phyloP scores from a whole-genome alignment of 1,284 basidiomycete genomes.

The Taiwanofungus camphoratus region DNA sequence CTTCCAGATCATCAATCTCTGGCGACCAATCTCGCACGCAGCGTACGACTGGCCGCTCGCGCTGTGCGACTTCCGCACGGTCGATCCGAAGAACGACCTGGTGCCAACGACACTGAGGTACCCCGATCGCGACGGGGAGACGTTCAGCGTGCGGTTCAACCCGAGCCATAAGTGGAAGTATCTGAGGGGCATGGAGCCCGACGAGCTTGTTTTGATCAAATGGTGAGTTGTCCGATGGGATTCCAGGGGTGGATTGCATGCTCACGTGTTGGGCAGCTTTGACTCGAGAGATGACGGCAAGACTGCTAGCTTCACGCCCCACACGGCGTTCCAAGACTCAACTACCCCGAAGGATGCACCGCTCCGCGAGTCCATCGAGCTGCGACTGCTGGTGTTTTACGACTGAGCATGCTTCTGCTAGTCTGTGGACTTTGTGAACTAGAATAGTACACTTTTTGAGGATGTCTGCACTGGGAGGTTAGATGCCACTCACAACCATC shows the following conservation, averaged over 20 bases:
- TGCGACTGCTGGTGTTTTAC: conserved; percentile 55
- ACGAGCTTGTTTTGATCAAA: conserved; percentile 63
- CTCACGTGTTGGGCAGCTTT: conserved; percentile 29
- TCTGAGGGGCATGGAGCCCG: conserved; percentile 51
- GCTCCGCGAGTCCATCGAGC: conserved; percentile 50
- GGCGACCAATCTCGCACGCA: conserved; percentile 54
- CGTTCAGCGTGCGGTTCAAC: conserved; percentile 47
- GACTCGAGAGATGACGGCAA: conserved; percentile 47
- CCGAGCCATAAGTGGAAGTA: conserved; percentile 62
- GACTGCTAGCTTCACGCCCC: conserved; percentile 48
- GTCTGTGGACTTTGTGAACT: too few species aligned
- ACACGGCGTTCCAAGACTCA: conserved; percentile 51
- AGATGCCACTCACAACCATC: too few species aligned
- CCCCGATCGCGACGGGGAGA: conserved; percentile 53
- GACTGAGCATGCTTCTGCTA: too few species aligned
- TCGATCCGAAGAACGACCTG: conserved; percentile 43
- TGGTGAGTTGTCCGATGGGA: conserved; percentile 39
- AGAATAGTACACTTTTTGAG: too few species aligned
- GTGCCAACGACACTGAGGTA: conserved; percentile 47
- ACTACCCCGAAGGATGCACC: conserved; percentile 43
- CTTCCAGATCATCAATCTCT: conserved; percentile 70
- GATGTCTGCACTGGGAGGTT: too few species aligned
- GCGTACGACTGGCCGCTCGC: conserved; percentile 57
- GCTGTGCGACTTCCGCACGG: conserved; percentile 54
- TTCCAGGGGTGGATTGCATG: too few species aligned